Base-by-base conservation (phyloP, 2,329 filamentous ascomycete genomes). In the Zymoseptoria passerinii region DNA sequence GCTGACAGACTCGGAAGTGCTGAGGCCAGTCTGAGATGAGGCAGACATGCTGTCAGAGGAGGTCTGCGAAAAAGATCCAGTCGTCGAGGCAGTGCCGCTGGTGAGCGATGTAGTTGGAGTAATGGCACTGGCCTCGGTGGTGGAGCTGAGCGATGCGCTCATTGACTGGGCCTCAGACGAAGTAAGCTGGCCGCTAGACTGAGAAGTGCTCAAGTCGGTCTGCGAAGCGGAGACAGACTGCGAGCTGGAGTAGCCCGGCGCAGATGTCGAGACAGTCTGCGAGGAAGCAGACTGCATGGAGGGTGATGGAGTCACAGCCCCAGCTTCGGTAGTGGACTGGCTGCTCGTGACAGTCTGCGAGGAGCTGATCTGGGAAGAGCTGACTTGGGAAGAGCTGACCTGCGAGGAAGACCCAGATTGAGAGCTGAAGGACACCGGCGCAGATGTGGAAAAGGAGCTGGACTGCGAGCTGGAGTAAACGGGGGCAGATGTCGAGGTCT, bases 141-240 rank as follows among this genome's bases (percentile, higher is more conserved):
- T 54, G 18, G 55, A 59, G n/a, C 18, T 58, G 27, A 52, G 55
- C 9, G 51, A 57, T n/a, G 52, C 50, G 16, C 57, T 61, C 18
- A 54, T 51, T 8, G 48, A 27, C 18, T 50, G 60, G 13, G 48
- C 55, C 10, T 48, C 54, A 16, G 60, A 61, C 18, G 60, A 60
- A 19, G 50, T 58, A 3, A 13, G 16, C 35, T 44, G 35, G 13
- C 3, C n/a, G 35, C n/a, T 44, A 16, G 35, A 44, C 9, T n/a
- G 16, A 44, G 35, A 44, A 44, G 35, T 44, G 35, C 35, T 40
- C 35, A 16, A 40, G 6, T 16, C 35, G 10, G 3, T 40, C 35
- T 40, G 35, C 7, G 29, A 35, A 35, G 29, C 4, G 9, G 29
- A 35, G 13, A 13, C 29, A 8, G 29, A 35, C 29, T 35, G 29